These are phyloP conservation scores for Podospora pseudocomata DNA, from an alignment of 495 filamentous ascomycete genomes.

Conservation along the genomic window DNA sequence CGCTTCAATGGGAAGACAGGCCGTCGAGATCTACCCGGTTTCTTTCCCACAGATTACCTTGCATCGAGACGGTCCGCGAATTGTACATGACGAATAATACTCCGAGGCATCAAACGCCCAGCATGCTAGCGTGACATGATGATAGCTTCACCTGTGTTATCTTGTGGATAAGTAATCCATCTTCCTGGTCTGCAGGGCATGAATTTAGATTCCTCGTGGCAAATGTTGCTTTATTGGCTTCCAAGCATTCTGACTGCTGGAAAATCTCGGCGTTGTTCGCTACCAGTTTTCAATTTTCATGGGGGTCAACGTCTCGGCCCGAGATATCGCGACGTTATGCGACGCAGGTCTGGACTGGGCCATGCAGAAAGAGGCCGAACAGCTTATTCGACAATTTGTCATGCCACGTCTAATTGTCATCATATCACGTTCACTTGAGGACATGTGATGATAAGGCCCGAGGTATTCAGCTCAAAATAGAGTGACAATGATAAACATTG, in stretches of 20 bases:
- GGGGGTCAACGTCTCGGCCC: neutral
- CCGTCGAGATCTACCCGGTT: conserved; percentile 18
- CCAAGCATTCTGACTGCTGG: conserved; percentile 7
- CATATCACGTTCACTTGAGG: neutral
- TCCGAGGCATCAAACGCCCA: conserved; percentile 12
- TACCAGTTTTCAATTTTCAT: neutral
- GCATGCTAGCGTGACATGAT: neutral
- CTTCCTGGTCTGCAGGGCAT: neutral
- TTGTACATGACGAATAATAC: conserved; percentile 9
- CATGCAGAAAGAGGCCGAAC: neutral
- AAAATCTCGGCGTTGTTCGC: conserved; percentile 9
- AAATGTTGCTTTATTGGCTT: neutral
- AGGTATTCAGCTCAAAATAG: neutral
- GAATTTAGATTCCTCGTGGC: neutral
- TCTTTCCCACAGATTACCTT: conserved; percentile 9
- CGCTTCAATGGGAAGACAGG: conserved; percentile 10
- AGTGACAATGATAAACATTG: neutral
- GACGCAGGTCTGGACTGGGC: neutral
- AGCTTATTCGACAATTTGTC: neutral
- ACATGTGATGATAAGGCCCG: neutral
- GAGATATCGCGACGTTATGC: neutral
- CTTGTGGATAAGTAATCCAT: neutral
- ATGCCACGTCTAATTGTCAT: neutral
- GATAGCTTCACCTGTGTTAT: conserved; percentile 7
- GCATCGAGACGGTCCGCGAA: neutral